Base-by-base conservation (phyloP, 2,329 filamentous ascomycete species). In the Colletotrichum liriopes region DNA sequence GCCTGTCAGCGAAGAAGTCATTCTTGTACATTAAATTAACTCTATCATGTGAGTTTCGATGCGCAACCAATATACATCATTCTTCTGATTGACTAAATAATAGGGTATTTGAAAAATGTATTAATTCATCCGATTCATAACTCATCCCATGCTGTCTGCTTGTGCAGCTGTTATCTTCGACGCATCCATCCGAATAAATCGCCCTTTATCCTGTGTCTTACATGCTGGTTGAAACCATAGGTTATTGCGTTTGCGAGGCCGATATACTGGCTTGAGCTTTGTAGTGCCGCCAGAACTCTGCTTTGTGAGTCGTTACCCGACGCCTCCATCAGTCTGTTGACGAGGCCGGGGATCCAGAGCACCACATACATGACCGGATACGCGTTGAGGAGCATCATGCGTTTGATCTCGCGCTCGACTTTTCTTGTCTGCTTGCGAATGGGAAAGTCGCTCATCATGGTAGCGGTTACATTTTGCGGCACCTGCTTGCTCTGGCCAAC, bases 271-370 rank as follows among this genome's bases (percentile, higher is more conserved):
- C 80, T 83, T 56, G 79, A 79, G 26, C 78, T 77, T 72, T 83
- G 82, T 63, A 82, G 63, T 16, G 81, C 77, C 29, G 60, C 49
- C 43, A 80, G 67, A 73, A 76, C 75, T 1, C 71, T 73, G 55
- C 70, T 72, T 16, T 69, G 66, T 0, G 64, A 65, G 9, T 35
- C n/a, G 8, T 74, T 60, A 18, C 75, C 80, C 2, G 77, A 75
- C 35, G 74, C 77, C 73, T 81, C 81, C 51, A 76, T 76, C 51
- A 80, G 62, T 37, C 80, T 77, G 75, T 82, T 84, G 45, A 75
- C 69, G 65, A 84, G 78, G 7, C 82, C 82, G 0, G 82, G 82
- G 8, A 83, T 77, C 81, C 79, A 83, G n/a, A 83, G 77, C 6
- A 82, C 58, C 54, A 83, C 78, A 74, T 82, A 83, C 47, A 77